Evolutionary conservation across 768 basidiomycete genomes (phyloP).

Genomic region (Pleurotus tuoliensis): DNA sequence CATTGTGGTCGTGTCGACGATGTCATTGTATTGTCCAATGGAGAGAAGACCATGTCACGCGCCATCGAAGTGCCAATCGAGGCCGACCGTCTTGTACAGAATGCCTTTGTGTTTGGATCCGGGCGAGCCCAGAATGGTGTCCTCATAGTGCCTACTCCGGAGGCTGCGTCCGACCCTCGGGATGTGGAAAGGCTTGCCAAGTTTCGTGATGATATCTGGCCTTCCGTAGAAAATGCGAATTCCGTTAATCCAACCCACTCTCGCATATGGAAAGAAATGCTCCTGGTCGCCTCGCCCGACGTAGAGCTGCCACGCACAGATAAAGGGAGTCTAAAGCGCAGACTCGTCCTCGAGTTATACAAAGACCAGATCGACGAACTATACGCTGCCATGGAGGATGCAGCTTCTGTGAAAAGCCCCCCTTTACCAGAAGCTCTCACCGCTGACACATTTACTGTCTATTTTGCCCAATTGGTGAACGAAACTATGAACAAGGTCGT

Average conservation of each 20-base stretch:
- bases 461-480: not conserved
- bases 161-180: conserved; percentile 22
- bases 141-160: conserved; percentile 23
- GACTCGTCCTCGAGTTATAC: conserved; percentile 26
- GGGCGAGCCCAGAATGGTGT: conserved; percentile 26
- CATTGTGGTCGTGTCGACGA: conserved; percentile 20
- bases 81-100: conserved; percentile 16
- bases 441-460: not conserved
- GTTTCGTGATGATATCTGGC: conserved; percentile 32
- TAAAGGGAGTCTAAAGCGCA: conserved; percentile 32
- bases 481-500: not conserved
- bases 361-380: not conserved
- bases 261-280: conserved; percentile 33
- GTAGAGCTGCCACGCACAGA: not conserved
- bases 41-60: conserved; percentile 14
- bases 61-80: not conserved
- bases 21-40: conserved; percentile 16
- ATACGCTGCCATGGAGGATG: not conserved
- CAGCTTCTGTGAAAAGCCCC: not conserved
- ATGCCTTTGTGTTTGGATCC: conserved; percentile 36
- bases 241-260: not conserved
- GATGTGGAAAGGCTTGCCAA: conserved; percentile 21
- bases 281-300: conserved; percentile 31
- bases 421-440: not conserved
- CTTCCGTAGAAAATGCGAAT: conserved; percentile 24